A percentile compares a stretch with the other conserved stretches of the same genome.
Evolutionary conservation across 2,329 filamentous ascomycete species (phyloP).

Genomic region (Botrytis squamosa): DNA sequence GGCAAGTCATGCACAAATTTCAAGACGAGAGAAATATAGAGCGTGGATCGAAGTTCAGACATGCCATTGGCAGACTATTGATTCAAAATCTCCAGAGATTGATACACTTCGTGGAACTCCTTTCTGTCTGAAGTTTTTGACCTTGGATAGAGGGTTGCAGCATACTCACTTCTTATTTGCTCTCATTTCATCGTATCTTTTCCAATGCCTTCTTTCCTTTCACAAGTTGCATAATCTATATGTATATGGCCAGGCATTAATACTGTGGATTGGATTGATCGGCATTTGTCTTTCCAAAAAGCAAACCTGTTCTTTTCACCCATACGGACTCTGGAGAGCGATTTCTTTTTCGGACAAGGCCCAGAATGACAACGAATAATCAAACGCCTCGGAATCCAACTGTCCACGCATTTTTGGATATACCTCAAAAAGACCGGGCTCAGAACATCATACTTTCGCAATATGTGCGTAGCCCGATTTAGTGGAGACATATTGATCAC

Average conservation of each 20-base stretch:
- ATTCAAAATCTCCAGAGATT: not conserved
- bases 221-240: not conserved
- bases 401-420: not conserved
- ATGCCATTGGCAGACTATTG: not conserved
- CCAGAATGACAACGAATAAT: not conserved
- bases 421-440: too few relatives aligned
- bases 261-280: not conserved
- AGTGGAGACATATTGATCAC: not conserved
- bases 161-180: not conserved
- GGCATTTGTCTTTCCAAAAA: not conserved
- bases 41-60: not conserved
- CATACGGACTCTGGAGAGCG: too few relatives aligned
- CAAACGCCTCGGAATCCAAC: not conserved
- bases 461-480: not conserved
- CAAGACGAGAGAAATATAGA: not conserved
- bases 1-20: not conserved
- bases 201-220: not conserved
- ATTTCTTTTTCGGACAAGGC: not conserved
- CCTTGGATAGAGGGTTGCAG: not conserved
- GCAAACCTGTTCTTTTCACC: not conserved
- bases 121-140: not conserved
- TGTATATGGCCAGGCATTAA: not conserved
- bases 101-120: fast-evolving
- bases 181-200: not conserved
- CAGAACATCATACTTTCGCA: not conserved